Percentiles rank a stretch among this genome's conserved stretches.
These are phyloP conservation scores for Luvunga scandens DNA, from an alignment of 345 rosid species.

Conservation along the genomic window DNA sequence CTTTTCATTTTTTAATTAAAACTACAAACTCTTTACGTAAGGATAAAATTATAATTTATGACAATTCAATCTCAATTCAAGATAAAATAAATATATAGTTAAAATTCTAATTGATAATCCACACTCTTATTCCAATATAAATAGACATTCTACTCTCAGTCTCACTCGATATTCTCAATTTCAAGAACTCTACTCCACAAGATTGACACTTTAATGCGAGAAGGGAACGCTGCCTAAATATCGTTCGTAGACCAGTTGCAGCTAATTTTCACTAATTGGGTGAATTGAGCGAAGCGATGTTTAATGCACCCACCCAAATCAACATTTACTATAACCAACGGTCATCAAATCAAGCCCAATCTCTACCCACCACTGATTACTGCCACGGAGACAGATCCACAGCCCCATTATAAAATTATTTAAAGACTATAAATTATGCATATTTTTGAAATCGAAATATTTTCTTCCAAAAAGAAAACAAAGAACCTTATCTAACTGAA, in stretches of 20 bases:
- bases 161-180: no score
- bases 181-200: rapidly evolving
- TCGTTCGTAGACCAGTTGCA: no score
- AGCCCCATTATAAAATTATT: not conserved
- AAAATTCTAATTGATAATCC: no score
- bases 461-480: not conserved
- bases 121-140: rapidly evolving
- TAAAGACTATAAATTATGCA: not conserved
- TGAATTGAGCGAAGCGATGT: not conserved
- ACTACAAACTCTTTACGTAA: no score
- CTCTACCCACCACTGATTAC: not conserved
- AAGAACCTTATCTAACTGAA: constrained; percentile 18
- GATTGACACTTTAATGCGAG: rapidly evolving
- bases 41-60: no score
- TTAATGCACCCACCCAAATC: not conserved
- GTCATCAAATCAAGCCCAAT: not conserved
- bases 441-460: not conserved
- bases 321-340: not conserved
- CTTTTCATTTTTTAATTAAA: no score
- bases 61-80: no score
- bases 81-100: rapidly evolving
- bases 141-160: rapidly evolving
- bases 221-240: no score
- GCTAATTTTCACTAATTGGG: no score
- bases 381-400: not conserved